A percentile compares a stretch with the other conserved stretches of the same genome.
These are phyloP conservation scores for Ceratocystis diversiconidia DNA, from an alignment of 2,329 filamentous ascomycete genomes.

Conservation along the genomic window DNA sequence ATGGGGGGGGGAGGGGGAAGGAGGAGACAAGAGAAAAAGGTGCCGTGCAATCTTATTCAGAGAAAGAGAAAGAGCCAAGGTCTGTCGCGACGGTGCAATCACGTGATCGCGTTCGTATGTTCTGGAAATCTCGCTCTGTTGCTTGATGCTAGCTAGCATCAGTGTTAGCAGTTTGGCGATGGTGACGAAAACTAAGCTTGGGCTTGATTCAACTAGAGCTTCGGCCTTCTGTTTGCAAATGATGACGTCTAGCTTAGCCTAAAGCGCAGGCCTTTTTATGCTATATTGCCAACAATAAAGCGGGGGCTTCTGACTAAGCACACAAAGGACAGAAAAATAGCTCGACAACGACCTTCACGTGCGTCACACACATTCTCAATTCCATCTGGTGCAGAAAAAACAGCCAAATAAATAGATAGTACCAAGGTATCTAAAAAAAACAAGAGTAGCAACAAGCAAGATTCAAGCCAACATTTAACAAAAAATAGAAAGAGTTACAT, in stretches of 20 bases:
- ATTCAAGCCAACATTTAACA: conserved; percentile 4
- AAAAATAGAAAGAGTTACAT: conserved; percentile 4
- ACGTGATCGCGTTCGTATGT: too few relatives aligned
- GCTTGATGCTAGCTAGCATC: too few relatives aligned
- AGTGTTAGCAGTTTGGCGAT: too few relatives aligned
- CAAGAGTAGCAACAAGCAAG: background rate
- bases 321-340: background rate
- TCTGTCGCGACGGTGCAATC: too few relatives aligned
- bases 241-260: background rate
- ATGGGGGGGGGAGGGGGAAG: background rate
- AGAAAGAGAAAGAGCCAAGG: too few relatives aligned
- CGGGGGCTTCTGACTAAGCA: background rate
- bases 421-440: conserved; percentile 11
- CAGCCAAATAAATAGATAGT: conserved; percentile 2
- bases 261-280: background rate
- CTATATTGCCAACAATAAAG: background rate
- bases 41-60: too few relatives aligned
- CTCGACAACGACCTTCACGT: background rate
- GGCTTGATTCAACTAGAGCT: background rate
- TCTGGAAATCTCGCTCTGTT: too few relatives aligned
- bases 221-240: background rate
- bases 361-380: background rate
- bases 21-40: background rate
- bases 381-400: background rate
- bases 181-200: background rate